Conservation (phyloP, 495 filamentous ascomycete genomes). For the Glarea lozoyensis region DNA sequence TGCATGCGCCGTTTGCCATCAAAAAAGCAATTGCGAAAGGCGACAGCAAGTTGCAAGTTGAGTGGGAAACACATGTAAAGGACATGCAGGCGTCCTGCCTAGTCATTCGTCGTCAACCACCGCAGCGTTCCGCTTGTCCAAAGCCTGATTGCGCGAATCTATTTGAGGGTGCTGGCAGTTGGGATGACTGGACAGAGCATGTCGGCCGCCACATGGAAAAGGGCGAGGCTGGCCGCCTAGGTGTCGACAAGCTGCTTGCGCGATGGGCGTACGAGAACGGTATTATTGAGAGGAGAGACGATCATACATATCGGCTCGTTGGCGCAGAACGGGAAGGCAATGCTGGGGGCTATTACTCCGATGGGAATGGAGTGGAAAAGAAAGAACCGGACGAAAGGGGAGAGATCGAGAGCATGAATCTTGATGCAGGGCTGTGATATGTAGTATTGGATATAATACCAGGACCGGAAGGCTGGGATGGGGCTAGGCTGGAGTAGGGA, state of each 20-base stretch:
- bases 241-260: slow-evolving; percentile 40
- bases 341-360: slow-evolving; percentile 19
- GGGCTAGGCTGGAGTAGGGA: too few species aligned
- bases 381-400: slow-evolving; percentile 11
- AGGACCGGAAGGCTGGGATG: too few species aligned
- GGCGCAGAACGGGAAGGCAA: slow-evolving; percentile 20
- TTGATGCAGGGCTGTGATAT: too few species aligned
- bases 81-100: slow-evolving; percentile 63
- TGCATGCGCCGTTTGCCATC: slow-evolving; percentile 45
- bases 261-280: slow-evolving; percentile 47
- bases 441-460: too few species aligned
- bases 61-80: slow-evolving; percentile 48
- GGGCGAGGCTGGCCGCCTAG: slow-evolving; percentile 39
- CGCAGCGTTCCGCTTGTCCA: slow-evolving; percentile 57
- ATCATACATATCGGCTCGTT: slow-evolving; percentile 41
- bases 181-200: slow-evolving; percentile 89
- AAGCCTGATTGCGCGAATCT: slow-evolving; percentile 55
- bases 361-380: slow-evolving; percentile 17
- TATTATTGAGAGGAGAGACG: slow-evolving; percentile 45
- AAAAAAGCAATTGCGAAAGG: slow-evolving; percentile 38
- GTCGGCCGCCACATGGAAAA: slow-evolving; percentile 83
- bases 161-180: slow-evolving; percentile 65
- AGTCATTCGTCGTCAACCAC: slow-evolving; percentile 54
- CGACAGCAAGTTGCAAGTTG: slow-evolving; percentile 41
- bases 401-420: slow-evolving; percentile 12